A percentile compares a stretch with the other conserved stretches of the same genome.
Evolutionary conservation across 2,329 filamentous ascomycete species (phyloP).

Genomic region (Epichloe coenophiala): DNA sequence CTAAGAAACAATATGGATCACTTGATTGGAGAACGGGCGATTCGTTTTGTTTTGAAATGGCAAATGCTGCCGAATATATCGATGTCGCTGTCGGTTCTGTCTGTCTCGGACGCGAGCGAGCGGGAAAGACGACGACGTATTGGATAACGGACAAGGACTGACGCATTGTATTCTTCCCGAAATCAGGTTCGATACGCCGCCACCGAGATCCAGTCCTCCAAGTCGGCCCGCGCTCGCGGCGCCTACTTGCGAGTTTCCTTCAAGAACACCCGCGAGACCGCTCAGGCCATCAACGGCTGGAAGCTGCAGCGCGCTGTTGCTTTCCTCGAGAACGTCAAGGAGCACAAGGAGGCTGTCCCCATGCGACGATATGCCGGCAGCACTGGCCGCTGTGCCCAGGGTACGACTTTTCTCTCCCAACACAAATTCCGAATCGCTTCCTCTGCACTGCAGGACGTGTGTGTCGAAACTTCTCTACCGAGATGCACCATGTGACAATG

Average conservation of each 20-base stretch:
- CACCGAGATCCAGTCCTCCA: slow-evolving; percentile 71
- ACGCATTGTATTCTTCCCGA: slow-evolving; percentile 10
- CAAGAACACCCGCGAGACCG: slow-evolving; percentile 99
- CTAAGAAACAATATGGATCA: background rate
- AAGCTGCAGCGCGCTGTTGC: slow-evolving; percentile 88
- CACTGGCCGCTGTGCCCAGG: slow-evolving; percentile 93
- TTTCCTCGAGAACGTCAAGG: slow-evolving; percentile 97
- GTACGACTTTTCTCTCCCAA: slow-evolving; percentile 45
- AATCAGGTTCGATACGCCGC: slow-evolving; percentile 88
- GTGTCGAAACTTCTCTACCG: background rate
- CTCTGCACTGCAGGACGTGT: background rate
- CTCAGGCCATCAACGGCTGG: slow-evolving; percentile 99
- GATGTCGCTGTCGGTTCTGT: background rate
- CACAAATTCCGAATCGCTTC: background rate
- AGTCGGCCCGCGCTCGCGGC: slow-evolving; percentile 95
- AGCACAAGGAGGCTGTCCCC: slow-evolving; percentile 93
- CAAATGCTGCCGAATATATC: background rate
- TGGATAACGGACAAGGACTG: slow-evolving; percentile 7
- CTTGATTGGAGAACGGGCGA: background rate
- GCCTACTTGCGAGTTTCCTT: slow-evolving; percentile 98
- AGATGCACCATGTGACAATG: background rate
- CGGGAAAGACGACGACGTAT: background rate
- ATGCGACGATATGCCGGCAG: slow-evolving; percentile 95
- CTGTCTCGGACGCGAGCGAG: background rate
- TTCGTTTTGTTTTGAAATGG: background rate